Evolutionary conservation across 352 stramenopile species (phyloP), one percentile per base, ranked within the genome.

Genomic region (Phytophthora vignae): DNA sequence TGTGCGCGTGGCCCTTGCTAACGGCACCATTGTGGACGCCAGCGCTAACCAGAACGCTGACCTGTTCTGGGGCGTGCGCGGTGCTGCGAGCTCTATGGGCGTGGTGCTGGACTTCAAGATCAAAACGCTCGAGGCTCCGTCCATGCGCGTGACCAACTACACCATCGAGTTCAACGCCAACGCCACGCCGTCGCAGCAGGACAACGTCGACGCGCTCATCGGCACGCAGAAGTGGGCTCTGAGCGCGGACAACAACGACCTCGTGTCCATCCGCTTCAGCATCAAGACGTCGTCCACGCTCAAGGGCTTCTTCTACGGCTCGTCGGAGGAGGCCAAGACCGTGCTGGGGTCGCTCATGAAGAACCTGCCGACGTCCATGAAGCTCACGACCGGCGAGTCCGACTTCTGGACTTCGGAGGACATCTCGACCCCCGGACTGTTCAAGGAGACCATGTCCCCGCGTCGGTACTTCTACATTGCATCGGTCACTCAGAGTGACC

Each of bases 51-150:
- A 50, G 44, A 50, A 50, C 44, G 8, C 44, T 4, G 44, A 50
- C 44, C n/a, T 50, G 44, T 50, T 50, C 44, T 50, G 44, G 44
- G 44, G 44, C 9, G 44, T 50, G 44, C 44, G 44, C 19, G 44
- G 44, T 22, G 44, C 44, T 10, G 44, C 44, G 8, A 50, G 44
- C 44, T 50, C 44, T 17, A 22, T 50, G 44, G 44, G 44, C 44
- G 44, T 50, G 44, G 44, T 50, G 44, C 44, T 50, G 17, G 44
- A 50, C 44, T 50, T 50, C 44, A 50, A 50, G 44, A 22, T 25
- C 44, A 50, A 50, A 17, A 50, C 44, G 44, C 44, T 50, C 15
- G 44, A n/a, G 17, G 15, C 44, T 50, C 44, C 44, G 44, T 50
- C 44, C 4, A n/a, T 21, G 44, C 2, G 5, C 15, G 44, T 50